Percentiles rank a stretch among this genome's conserved stretches.
Evolutionary conservation across 345 rosid species (phyloP).

Genomic region (Hypericum androsaemum): DNA sequence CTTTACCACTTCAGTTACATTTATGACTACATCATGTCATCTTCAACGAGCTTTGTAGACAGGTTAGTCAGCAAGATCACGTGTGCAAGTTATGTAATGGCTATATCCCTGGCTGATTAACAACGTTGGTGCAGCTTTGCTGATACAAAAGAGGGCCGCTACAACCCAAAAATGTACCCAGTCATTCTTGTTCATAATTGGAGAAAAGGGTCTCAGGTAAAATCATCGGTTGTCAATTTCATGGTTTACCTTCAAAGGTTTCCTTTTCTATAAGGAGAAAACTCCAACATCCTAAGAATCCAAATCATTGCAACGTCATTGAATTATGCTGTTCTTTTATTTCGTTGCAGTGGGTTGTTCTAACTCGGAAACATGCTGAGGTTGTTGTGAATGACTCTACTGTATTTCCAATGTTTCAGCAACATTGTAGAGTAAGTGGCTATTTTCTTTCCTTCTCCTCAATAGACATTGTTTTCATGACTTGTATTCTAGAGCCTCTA

Average conservation of each 20-base stretch:
- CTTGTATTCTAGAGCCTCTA: background rate
- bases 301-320: constrained; percentile 11
- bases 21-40: constrained; percentile 80
- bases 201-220: constrained; percentile 99
- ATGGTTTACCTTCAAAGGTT: constrained; percentile 1
- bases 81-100: background rate
- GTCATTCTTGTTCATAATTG: constrained; percentile 69
- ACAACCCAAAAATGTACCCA: constrained; percentile 87
- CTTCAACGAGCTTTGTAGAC: constrained; percentile 86
- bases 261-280: too few species aligned
- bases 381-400: constrained; percentile 65
- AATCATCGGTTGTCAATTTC: too few species aligned
- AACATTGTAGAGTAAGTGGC: constrained; percentile 70
- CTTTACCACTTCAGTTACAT: constrained; percentile 89
- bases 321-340: constrained; percentile 11
- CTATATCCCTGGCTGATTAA: background rate
- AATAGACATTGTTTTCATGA: background rate
- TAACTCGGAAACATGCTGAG: constrained; percentile 81
- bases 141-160: constrained; percentile 91
- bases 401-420: constrained; percentile 79
- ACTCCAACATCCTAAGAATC: background rate
- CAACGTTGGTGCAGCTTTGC: constrained; percentile 59
- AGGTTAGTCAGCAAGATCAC: constrained; percentile 42
- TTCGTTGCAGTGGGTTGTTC: constrained; percentile 73
- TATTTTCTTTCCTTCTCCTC: too few species aligned